Conservation (phyloP, 2,329 filamentous ascomycete species). For the Stylonectria norvegica region DNA sequence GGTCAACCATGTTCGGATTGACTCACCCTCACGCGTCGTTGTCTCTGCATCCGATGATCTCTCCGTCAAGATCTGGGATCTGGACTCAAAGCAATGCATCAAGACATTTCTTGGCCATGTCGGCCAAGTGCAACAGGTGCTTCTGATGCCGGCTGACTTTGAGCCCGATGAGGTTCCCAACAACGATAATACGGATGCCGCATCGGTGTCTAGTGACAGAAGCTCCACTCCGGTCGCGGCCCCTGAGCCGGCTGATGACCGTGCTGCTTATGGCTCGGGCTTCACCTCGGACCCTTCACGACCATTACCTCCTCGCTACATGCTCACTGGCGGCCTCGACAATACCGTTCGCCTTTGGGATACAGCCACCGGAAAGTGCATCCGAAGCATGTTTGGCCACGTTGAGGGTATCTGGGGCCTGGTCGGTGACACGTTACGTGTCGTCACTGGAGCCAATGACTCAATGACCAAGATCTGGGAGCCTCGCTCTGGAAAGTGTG, state of each 20-base stretch:
- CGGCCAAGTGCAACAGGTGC: constrained; percentile 89
- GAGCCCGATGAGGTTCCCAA: constrained; percentile 70
- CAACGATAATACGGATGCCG: constrained; percentile 51
- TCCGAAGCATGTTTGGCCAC: constrained; percentile 94
- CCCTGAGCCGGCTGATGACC: constrained; percentile 41
- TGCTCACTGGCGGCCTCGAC: constrained; percentile 89
- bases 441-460: constrained; percentile 89
- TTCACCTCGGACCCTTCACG: constrained; percentile 62
- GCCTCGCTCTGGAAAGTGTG: constrained; percentile 83
- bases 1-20: constrained; percentile 93
- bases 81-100: constrained; percentile 79
- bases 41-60: constrained; percentile 94
- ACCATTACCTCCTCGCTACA: constrained; percentile 78
- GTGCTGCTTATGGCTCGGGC: constrained; percentile 55
- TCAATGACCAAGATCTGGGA: constrained; percentile 95
- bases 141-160: constrained; percentile 81
- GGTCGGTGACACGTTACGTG: constrained; percentile 79
- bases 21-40: constrained; percentile 76
- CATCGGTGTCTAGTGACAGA: constrained; percentile 47
- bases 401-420: constrained; percentile 95
- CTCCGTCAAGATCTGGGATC: constrained; percentile 87
- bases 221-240: constrained; percentile 39
- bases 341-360: constrained; percentile 93
- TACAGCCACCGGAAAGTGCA: constrained; percentile 72
- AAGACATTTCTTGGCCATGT: constrained; percentile 81